Evolutionary conservation across 345 rosid species (phyloP), one percentile per base, ranked within the genome.

Genomic region (Corymbia maculata): DNA sequence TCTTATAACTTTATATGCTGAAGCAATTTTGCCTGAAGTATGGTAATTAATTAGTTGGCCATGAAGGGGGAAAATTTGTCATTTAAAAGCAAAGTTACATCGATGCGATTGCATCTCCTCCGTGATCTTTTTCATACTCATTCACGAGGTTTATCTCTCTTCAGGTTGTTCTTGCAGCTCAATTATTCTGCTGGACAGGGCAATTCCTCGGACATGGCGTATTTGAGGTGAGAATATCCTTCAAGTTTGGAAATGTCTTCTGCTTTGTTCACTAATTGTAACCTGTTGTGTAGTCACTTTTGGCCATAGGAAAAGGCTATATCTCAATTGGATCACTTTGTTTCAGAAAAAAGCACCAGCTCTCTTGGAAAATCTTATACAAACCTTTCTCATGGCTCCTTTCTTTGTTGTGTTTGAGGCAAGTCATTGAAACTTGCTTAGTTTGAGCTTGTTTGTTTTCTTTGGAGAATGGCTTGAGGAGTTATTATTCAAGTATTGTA

Each of bases 361-460:
- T 30, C 92, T 97, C 85, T 79, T 96, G 87, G 99, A 96, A 91
- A 95, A 94, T 91, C 91, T 97, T 88, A 55, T 86, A 53, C 99
- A 95, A 89, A 98, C 99, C 52, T 91, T 97, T 90, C 89, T 95
- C 28, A 95, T 93, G 95, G 99, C 99, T 89, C 99, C 99, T 45
- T 96, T 95, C 92, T 96, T 96, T n/a, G 99, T 96, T 21, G 87
- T 96, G 88, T 98, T 97, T 2, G 99, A 97, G 99, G 98, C 95
- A 90, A 44, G 86, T 57, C 51, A 59, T 19, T 45, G 24, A 47
- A 28, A 21, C 53, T 45, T 57, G 66, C 64, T 36, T 44, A 12
- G 21, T 49, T 82, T 12, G 22, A 70, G 80, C 44, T n/a, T 55
- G 5, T 52, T 53, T 44, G 47, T 32, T 45, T 30, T 85, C 47